A percentile compares a stretch with the other conserved stretches of the same genome.
phyloP scores from a whole-genome alignment of 805 yeast species.

The Ogataea trehaloabstinens region DNA sequence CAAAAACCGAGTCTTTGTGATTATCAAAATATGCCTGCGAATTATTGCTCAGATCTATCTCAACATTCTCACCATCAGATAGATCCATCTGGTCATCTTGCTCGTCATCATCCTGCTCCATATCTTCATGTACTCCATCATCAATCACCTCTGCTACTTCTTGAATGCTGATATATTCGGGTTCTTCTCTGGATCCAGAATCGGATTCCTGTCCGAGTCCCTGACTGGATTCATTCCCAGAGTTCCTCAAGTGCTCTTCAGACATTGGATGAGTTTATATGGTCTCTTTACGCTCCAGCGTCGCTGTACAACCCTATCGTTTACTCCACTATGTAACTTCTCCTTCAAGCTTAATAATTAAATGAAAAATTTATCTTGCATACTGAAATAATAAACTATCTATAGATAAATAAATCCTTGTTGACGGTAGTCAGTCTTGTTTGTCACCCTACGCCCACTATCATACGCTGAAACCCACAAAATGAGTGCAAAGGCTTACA shows the following conservation, averaged over 20 bases:
- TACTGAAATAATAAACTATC: too few relatives aligned
- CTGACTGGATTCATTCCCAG: constrained; percentile 3
- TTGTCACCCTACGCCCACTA: too few relatives aligned
- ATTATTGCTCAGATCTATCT: constrained; percentile 86
- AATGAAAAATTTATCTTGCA: too few relatives aligned
- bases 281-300: too few relatives aligned
- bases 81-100: constrained; percentile 36
- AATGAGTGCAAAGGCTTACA: background rate
- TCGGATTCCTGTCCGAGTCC: constrained; percentile 1
- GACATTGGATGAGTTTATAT: too few relatives aligned
- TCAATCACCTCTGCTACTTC: constrained; percentile 35
- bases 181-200: constrained; percentile 20
- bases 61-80: constrained; percentile 54
- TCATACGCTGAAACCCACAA: too few relatives aligned
- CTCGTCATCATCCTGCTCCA: constrained; percentile 38
- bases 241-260: too few relatives aligned
- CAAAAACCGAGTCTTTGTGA: constrained; percentile 84
- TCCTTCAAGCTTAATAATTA: too few relatives aligned
- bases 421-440: too few relatives aligned
- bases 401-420: too few relatives aligned
- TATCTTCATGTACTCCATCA: constrained; percentile 26
- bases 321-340: too few relatives aligned
- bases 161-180: constrained; percentile 26
- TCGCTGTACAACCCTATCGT: background rate
- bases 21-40: constrained; percentile 86